Percentiles rank a stretch among this genome's conserved stretches.
phyloP scores from a whole-genome alignment of 2,329 filamentous ascomycete species.

The Kalmusia sp. region DNA sequence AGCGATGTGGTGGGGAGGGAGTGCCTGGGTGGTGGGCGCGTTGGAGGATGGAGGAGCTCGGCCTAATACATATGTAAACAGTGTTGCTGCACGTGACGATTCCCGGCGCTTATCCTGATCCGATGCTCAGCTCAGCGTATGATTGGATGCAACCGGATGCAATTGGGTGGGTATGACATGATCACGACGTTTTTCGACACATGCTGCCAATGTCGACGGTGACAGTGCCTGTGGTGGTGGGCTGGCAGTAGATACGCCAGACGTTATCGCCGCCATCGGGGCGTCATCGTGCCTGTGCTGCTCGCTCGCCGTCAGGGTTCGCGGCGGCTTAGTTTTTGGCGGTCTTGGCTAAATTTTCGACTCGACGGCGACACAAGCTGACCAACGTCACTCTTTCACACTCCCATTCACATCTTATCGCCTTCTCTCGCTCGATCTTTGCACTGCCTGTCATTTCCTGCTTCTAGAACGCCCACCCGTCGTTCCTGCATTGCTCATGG shows the following conservation, averaged over 20 bases:
- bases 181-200: background rate
- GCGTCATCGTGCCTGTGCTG: slow-evolving; percentile 26
- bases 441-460: background rate
- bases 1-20: slow-evolving; percentile 13
- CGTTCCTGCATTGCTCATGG: slow-evolving; percentile 50
- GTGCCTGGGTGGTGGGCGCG: slow-evolving; percentile 25
- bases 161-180: background rate
- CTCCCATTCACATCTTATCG: slow-evolving; percentile 4
- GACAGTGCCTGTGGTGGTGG: background rate
- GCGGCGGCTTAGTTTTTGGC: slow-evolving; percentile 21
- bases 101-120: background rate
- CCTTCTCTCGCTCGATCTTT: slow-evolving; percentile 5
- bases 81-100: slow-evolving; percentile 20
- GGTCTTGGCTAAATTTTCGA: slow-evolving; percentile 41
- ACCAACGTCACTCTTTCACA: slow-evolving; percentile 30
- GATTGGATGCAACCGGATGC: background rate
- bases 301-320: slow-evolving; percentile 19
- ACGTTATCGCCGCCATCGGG: slow-evolving; percentile 5
- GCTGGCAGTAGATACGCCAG: too few relatives aligned
- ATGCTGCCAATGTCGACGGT: background rate
- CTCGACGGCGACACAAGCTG: slow-evolving; percentile 19
- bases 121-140: too few relatives aligned
- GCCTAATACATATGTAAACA: slow-evolving; percentile 29
- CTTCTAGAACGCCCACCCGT: slow-evolving; percentile 20
- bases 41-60: slow-evolving; percentile 22